Conservation (phyloP, 805 yeast species). For the Vanderwaltozyma tropicalis region DNA sequence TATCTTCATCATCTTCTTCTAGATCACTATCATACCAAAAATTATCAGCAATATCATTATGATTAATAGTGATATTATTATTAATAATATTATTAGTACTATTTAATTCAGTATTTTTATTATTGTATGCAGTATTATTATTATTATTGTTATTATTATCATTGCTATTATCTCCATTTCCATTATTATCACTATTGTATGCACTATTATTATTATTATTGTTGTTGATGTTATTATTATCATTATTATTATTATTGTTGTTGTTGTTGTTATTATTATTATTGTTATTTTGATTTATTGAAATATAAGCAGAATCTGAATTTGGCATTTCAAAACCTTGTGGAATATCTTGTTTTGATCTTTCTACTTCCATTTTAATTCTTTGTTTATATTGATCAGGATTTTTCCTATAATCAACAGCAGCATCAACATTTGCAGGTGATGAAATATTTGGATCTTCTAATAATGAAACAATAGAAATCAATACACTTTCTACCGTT, state of each 20-base stretch:
- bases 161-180: conserved; percentile 3
- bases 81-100: neutral
- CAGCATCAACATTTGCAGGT: conserved; percentile 95
- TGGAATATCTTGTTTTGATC: conserved; percentile 79
- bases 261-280: conserved; percentile 1
- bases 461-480: conserved; percentile 79
- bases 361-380: conserved; percentile 72
- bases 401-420: conserved; percentile 78
- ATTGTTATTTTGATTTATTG: conserved; percentile 6
- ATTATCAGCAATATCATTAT: conserved; percentile 52
- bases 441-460: conserved; percentile 91
- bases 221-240: neutral
- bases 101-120: neutral
- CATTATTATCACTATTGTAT: conserved; percentile 4
- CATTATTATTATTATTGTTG: neutral
- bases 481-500: conserved; percentile 81
- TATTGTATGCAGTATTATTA: neutral
- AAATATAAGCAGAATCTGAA: conserved; percentile 42
- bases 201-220: conserved; percentile 1
- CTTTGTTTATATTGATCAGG: conserved; percentile 64
- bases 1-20: conserved; percentile 58
- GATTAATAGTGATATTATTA: neutral
- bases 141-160: neutral
- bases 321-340: conserved; percentile 76
- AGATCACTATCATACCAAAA: conserved; percentile 72